Evolutionary conservation across 306 rosid species (phyloP).

Genomic region (Acacia crassicarpa): DNA sequence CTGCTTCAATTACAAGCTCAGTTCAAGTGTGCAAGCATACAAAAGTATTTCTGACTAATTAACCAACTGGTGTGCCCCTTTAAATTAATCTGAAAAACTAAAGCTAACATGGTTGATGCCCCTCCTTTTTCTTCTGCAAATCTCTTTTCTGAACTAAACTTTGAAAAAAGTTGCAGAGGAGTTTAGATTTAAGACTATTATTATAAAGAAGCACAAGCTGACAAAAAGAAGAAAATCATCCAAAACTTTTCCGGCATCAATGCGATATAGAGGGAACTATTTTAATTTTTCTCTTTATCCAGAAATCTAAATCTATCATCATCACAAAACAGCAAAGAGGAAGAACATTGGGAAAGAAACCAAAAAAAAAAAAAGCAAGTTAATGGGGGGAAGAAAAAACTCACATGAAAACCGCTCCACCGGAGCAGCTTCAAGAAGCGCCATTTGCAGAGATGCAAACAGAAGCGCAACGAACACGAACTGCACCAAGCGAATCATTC

Average conservation of each 20-base stretch:
- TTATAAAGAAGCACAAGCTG: not conserved
- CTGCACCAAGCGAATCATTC: not conserved
- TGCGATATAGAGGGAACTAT: not conserved
- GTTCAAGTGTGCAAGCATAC: not conserved
- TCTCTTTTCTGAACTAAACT: not conserved
- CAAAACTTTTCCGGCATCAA: not conserved
- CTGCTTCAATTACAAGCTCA: not conserved
- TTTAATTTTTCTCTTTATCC: not conserved
- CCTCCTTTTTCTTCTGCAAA: not conserved
- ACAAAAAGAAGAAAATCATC: not conserved
- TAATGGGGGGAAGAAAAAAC: not conserved
- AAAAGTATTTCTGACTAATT: not conserved
- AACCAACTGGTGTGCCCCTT: not conserved
- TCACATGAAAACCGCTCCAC: slow-evolving; percentile 7
- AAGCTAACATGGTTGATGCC: not conserved
- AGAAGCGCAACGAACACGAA: not conserved
- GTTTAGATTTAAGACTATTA: not conserved
- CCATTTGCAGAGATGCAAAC: not conserved
- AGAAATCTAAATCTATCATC: not conserved
- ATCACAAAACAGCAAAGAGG: not conserved
- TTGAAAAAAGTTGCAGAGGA: not conserved
- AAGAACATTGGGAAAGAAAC: not conserved
- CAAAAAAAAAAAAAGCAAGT: not conserved
- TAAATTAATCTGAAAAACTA: not conserved
- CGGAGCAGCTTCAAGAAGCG: not conserved